These are phyloP conservation scores for Cutaneotrichosporon cavernicola DNA, from an alignment of 1,284 basidiomycete species.

Conservation along the genomic window DNA sequence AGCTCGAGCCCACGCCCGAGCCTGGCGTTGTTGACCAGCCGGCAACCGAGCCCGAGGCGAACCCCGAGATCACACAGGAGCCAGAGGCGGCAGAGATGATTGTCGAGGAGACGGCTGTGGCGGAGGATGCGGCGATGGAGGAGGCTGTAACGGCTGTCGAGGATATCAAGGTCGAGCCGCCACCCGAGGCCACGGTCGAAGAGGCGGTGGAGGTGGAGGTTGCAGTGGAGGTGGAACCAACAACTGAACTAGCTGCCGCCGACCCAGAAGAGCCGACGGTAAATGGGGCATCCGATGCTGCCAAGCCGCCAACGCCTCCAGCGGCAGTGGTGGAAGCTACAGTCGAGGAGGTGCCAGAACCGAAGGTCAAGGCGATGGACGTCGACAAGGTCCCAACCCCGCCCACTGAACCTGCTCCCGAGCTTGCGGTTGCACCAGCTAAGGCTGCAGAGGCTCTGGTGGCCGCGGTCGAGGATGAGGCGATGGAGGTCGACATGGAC, in stretches of 20 bases:
- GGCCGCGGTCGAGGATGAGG: not conserved
- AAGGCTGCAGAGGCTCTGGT: not conserved
- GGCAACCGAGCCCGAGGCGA: not conserved
- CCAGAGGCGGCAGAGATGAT: not conserved
- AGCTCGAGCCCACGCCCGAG: constrained; percentile 2
- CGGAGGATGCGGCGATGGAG: constrained; percentile 1
- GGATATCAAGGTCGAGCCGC: not conserved
- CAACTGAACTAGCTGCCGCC: not conserved
- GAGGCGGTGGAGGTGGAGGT: not conserved
- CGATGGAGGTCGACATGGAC: constrained; percentile 2
- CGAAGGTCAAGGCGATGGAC: not conserved
- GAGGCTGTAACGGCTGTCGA: not conserved
- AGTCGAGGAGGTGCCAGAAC: not conserved
- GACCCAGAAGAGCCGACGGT: not conserved
- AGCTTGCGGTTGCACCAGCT: not conserved
- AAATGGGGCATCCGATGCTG: not conserved
- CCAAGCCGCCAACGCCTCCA: not conserved
- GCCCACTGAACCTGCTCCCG: not conserved
- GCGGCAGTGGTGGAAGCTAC: not conserved
- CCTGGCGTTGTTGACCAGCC: not conserved
- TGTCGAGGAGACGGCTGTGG: not conserved
- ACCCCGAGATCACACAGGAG: not conserved
- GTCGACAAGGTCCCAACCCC: not conserved
- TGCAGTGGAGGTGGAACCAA: not conserved
- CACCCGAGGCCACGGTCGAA: not conserved